Evolutionary conservation across 2,329 filamentous ascomycete species (phyloP).

Genomic region (Parasarocladium wereldwijsianum): DNA sequence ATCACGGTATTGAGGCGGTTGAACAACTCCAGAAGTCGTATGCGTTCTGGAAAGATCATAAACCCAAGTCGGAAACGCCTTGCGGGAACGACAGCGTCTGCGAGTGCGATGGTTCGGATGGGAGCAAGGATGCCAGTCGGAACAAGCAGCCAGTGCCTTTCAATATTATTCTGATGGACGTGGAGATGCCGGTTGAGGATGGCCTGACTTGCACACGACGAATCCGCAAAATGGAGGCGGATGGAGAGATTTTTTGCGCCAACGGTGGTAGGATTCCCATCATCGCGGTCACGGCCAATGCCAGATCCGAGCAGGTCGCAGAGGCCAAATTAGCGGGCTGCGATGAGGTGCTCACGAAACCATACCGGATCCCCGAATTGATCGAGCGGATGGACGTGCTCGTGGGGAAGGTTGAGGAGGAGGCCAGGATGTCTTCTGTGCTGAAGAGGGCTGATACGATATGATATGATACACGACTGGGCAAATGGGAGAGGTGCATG

Average conservation of each 20-base stretch:
- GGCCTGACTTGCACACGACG: slow-evolving; percentile 50
- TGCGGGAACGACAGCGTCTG: too few species aligned
- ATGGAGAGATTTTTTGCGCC: slow-evolving; percentile 30
- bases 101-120: too few species aligned
- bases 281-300: slow-evolving; percentile 55
- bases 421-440: too few species aligned
- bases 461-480: too few species aligned
- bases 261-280: slow-evolving; percentile 40
- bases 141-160: slow-evolving; percentile 20
- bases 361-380: slow-evolving; percentile 49
- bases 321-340: slow-evolving; percentile 36
- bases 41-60: slow-evolving; percentile 6
- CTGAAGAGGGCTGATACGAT: too few species aligned
- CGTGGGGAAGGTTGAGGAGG: slow-evolving; percentile 20
- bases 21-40: slow-evolving; percentile 25
- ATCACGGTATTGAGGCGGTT: slow-evolving; percentile 41
- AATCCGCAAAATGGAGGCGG: slow-evolving; percentile 46
- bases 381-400: slow-evolving; percentile 42
- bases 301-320: slow-evolving; percentile 43
- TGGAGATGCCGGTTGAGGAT: slow-evolving; percentile 64
- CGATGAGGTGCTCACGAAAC: slow-evolving; percentile 58
- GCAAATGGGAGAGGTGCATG: too few species aligned
- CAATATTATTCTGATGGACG: slow-evolving; percentile 58
- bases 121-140: slow-evolving; percentile 4
- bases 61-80: too few species aligned